Evolutionary conservation across 345 rosid species (phyloP).

Genomic region (Leavenworthia alabamica): DNA sequence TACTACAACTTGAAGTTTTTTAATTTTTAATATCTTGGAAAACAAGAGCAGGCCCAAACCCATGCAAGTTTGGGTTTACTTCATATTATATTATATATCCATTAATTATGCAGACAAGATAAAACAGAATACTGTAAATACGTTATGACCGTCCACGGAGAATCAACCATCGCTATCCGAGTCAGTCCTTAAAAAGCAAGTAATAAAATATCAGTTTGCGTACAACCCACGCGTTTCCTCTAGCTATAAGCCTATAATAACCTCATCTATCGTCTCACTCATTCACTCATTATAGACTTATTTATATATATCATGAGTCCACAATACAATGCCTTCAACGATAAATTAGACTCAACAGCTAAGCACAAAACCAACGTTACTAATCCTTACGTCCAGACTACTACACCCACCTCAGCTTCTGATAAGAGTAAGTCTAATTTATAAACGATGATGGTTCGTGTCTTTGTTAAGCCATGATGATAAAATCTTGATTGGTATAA

Average conservation of each 20-base stretch:
- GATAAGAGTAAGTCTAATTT: slow-evolving; percentile 30
- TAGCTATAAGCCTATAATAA: slow-evolving; percentile 17
- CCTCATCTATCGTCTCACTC: background rate
- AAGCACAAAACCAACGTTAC: slow-evolving; percentile 17
- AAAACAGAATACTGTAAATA: background rate
- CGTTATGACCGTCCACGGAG: no score
- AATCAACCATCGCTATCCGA: background rate
- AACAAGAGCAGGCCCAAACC: no score
- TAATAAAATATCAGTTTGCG: background rate
- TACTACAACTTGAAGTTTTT: no score
- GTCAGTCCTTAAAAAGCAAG: background rate
- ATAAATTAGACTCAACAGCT: background rate
- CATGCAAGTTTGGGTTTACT: no score
- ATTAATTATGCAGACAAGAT: background rate
- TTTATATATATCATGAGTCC: slow-evolving; percentile 1
- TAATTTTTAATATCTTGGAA: no score
- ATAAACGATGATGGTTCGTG: background rate
- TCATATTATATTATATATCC: background rate
- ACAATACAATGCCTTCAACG: background rate
- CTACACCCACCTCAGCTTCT: slow-evolving; percentile 33
- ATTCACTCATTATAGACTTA: background rate
- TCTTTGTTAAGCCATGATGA: background rate
- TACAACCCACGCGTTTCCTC: slow-evolving; percentile 11
- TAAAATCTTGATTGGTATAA: background rate
- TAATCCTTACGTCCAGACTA: slow-evolving; percentile 42